Evolutionary conservation across 2,329 filamentous ascomycete species (phyloP).

Genomic region (Aspergillus fumigatiaffinis): DNA sequence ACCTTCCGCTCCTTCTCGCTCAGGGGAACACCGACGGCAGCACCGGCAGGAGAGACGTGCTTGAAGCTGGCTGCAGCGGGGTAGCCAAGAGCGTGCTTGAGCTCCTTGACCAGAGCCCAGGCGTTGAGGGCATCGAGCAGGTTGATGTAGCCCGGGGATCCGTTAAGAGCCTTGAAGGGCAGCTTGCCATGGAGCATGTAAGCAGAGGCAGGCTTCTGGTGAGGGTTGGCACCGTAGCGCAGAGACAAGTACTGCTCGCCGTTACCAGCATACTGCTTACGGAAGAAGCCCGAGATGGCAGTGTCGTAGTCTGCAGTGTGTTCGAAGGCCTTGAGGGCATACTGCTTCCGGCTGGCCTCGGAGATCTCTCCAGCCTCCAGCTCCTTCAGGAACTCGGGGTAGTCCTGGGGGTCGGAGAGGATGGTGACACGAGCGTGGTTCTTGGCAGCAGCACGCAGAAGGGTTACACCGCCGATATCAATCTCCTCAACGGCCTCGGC

Average conservation of each 20-base stretch:
- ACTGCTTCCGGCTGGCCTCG: constrained; percentile 77
- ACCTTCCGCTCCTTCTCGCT: constrained; percentile 88
- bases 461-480: constrained; percentile 94
- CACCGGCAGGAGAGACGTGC: constrained; percentile 95
- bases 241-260: constrained; percentile 79
- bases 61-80: constrained; percentile 97
- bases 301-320: constrained; percentile 96
- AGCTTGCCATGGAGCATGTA: constrained; percentile 69
- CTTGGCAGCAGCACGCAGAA: constrained; percentile 94
- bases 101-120: constrained; percentile 94
- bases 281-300: constrained; percentile 95
- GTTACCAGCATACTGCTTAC: constrained; percentile 87
- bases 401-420: constrained; percentile 89
- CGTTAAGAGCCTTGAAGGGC: constrained; percentile 91
- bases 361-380: constrained; percentile 81
- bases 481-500: constrained; percentile 98
- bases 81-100: constrained; percentile 80
- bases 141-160: constrained; percentile 95
- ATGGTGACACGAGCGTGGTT: constrained; percentile 96
- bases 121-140: constrained; percentile 93
- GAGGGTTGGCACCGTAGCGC: constrained; percentile 93
- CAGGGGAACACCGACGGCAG: constrained; percentile 86
- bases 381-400: constrained; percentile 89
- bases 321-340: constrained; percentile 96
- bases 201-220: constrained; percentile 93